phyloP scores from a whole-genome alignment of 495 filamentous ascomycete genomes.

The Astrocystis sublimbata region DNA sequence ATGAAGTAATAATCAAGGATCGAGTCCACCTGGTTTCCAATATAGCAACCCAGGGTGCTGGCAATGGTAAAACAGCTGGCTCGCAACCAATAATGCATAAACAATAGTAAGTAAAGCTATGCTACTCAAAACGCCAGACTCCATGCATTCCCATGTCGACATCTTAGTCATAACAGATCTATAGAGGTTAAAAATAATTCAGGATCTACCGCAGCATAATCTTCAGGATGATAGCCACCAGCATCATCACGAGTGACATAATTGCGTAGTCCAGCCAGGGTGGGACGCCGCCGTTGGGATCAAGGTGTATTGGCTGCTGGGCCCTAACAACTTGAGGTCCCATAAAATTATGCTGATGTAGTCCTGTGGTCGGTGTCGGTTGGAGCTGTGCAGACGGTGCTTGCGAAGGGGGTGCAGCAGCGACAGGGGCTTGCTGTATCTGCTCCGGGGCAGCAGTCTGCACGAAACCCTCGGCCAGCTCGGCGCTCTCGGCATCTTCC shows the following conservation, averaged over 20 bases:
- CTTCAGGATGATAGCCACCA: slow-evolving; percentile 56
- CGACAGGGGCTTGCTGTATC: slow-evolving; percentile 12
- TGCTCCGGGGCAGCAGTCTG: slow-evolving; percentile 37
- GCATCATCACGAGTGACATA: slow-evolving; percentile 49
- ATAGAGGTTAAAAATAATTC: background rate
- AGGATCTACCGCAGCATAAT: slow-evolving; percentile 26
- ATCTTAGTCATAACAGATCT: background rate
- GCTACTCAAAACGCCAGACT: slow-evolving; percentile 4
- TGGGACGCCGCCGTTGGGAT: slow-evolving; percentile 46
- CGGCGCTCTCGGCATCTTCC: slow-evolving; percentile 40
- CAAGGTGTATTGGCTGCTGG: slow-evolving; percentile 14
- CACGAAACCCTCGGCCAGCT: slow-evolving; percentile 53
- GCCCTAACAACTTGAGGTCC: slow-evolving; percentile 1
- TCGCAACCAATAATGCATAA: background rate
- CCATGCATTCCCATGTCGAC: slow-evolving; percentile 3
- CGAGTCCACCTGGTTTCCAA: background rate
- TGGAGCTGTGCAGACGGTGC: slow-evolving; percentile 31
- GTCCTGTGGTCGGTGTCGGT: slow-evolving; percentile 41
- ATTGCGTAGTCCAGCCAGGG: slow-evolving; percentile 64
- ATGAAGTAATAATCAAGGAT: no score
- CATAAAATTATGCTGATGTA: slow-evolving; percentile 33
- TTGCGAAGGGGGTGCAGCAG: slow-evolving; percentile 11
- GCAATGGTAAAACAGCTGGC: background rate
- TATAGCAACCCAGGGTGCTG: background rate
- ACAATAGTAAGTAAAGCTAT: background rate